A percentile compares a stretch with the other conserved stretches of the same genome.
phyloP scores from a whole-genome alignment of 2,329 filamentous ascomycete genomes.

The Coniella vitis region DNA sequence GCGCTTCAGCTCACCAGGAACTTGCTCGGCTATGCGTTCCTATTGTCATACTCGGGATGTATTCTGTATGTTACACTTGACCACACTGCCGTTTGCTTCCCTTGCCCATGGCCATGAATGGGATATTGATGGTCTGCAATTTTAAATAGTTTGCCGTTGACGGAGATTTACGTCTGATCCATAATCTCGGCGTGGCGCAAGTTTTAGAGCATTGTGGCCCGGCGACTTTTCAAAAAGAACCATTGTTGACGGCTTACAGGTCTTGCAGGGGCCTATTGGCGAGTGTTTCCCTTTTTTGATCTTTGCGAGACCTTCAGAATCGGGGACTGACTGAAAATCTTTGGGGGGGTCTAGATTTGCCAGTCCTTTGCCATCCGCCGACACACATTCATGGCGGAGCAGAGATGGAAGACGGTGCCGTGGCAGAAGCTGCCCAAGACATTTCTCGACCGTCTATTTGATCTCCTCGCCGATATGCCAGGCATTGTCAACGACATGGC shows the following conservation, averaged over 20 bases:
- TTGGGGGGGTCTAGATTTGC: constrained; percentile 15
- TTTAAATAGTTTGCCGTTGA: constrained; percentile 19
- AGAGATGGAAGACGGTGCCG: constrained; percentile 20
- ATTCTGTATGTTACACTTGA: constrained; percentile 11
- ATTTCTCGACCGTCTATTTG: constrained; percentile 18
- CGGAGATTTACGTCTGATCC: constrained; percentile 21
- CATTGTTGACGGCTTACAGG: constrained; percentile 21
- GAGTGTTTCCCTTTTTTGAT: neutral
- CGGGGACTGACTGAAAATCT: neutral
- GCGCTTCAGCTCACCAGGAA: constrained; percentile 1
- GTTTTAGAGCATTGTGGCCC: constrained; percentile 23
- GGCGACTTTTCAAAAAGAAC: constrained; percentile 20
- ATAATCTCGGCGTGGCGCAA: constrained; percentile 22
- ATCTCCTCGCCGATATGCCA: constrained; percentile 20
- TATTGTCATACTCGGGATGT: constrained; percentile 15
- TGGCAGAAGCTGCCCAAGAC: constrained; percentile 20
- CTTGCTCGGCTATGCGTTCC: constrained; percentile 13
- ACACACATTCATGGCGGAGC: constrained; percentile 18
- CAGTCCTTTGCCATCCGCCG: constrained; percentile 21
- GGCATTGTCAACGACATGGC: constrained; percentile 19
- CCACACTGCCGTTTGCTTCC: neutral
- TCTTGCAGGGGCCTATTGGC: constrained; percentile 21
- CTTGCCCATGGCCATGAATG: neutral
- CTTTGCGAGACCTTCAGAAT: neutral
- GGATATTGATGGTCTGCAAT: neutral